Evolutionary conservation across 441 rosid genomes (phyloP).

Genomic region (Hypseocharis bilobata): DNA sequence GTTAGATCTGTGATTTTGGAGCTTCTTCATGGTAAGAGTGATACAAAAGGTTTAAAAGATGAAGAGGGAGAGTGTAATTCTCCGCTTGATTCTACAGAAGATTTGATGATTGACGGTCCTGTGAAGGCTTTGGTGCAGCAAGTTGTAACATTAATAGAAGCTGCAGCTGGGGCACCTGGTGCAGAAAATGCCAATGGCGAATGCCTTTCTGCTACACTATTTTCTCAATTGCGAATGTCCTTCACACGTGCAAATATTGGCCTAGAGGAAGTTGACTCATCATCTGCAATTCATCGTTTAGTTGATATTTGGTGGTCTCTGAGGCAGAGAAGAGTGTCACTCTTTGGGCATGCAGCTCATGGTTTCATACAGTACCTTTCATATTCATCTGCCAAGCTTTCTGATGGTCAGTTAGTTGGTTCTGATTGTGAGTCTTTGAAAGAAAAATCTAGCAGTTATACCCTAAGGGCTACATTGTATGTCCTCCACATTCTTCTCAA

Average conservation of each 20-base stretch:
- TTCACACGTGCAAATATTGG: constrained; percentile 35
- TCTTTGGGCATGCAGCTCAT: constrained; percentile 79
- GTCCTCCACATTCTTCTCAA: constrained; percentile 75
- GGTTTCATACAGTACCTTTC: constrained; percentile 73
- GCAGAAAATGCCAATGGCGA: constrained; percentile 53
- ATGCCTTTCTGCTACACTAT: constrained; percentile 54
- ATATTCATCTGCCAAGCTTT: constrained; percentile 52
- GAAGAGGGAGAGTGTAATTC: constrained; percentile 30
- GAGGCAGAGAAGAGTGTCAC: constrained; percentile 79
- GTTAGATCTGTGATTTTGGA: constrained; percentile 43
- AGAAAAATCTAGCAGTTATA: constrained; percentile 52
- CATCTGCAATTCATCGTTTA: constrained; percentile 47
- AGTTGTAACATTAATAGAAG: constrained; percentile 57
- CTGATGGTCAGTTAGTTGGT: constrained; percentile 41
- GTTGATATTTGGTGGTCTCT: constrained; percentile 78
- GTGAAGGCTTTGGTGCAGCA: constrained; percentile 45
- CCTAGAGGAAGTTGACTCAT: constrained; percentile 38
- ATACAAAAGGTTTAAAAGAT: constrained; percentile 24
- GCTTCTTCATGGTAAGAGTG: constrained; percentile 35
- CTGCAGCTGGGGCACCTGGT: constrained; percentile 64
- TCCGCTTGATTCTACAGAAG: constrained; percentile 30
- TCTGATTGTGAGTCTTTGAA: constrained; percentile 49
- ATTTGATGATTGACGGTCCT: constrained; percentile 29
- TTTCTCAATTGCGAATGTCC: constrained; percentile 49
- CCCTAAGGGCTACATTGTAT: constrained; percentile 76